Percentiles rank a stretch among this genome's conserved stretches.
Evolutionary conservation across 345 rosid genomes (phyloP).

Genomic region (Eutrema yunnanense): DNA sequence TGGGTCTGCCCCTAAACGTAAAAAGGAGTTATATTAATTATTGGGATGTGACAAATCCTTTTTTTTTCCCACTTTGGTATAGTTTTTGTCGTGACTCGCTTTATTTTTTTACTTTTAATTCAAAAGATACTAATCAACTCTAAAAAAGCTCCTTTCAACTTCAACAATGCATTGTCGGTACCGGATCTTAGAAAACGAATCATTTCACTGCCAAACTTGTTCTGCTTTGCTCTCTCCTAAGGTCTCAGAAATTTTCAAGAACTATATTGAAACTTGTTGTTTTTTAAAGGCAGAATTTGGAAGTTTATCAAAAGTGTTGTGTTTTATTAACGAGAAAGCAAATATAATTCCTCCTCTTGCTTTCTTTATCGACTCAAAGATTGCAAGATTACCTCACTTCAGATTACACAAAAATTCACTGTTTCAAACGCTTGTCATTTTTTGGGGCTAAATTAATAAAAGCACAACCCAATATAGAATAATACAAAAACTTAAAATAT

Average conservation of each 20-base stretch:
- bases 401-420: too few relatives aligned
- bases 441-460: too few relatives aligned
- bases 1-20: neutral
- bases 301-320: neutral
- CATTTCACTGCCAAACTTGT: neutral
- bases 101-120: neutral
- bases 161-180: too few relatives aligned
- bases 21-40: neutral
- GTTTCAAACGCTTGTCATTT: too few relatives aligned
- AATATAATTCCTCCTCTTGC: too few relatives aligned
- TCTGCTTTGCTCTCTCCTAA: neutral
- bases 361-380: too few relatives aligned
- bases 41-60: neutral
- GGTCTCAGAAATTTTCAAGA: neutral
- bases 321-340: neutral
- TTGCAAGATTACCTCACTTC: too few relatives aligned
- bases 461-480: too few relatives aligned
- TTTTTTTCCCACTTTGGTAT: neutral
- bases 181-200: neutral
- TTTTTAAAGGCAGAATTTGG: neutral
- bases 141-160: too few relatives aligned
- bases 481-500: too few relatives aligned
- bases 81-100: conserved; percentile 22
- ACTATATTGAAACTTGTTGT: neutral
- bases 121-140: too few relatives aligned